Percentiles rank a stretch among this genome's conserved stretches.
These are phyloP conservation scores for Atkinsonella hypoxylon DNA, from an alignment of 2,329 filamentous ascomycete species.

Conservation along the genomic window DNA sequence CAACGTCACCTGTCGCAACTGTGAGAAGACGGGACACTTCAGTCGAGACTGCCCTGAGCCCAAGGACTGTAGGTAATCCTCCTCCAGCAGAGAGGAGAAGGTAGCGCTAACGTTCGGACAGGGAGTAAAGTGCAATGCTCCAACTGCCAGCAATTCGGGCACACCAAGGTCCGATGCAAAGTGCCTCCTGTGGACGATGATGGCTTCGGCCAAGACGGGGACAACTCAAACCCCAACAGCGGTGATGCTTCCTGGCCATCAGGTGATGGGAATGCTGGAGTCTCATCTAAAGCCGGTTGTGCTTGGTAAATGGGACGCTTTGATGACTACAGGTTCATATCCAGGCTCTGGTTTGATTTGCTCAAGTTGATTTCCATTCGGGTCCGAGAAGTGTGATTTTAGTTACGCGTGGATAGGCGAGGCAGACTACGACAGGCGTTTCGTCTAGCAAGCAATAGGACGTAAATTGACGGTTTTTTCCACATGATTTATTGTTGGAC, in stretches of 20 bases:
- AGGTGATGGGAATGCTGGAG: slow-evolving; percentile 1
- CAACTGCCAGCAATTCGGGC: slow-evolving; percentile 27
- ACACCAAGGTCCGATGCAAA: slow-evolving; percentile 28
- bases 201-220: slow-evolving; percentile 5
- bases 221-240: slow-evolving; percentile 6
- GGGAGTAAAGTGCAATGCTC: slow-evolving; percentile 28
- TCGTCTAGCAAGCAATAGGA: not conserved
- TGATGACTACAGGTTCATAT: not conserved
- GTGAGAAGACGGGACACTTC: slow-evolving; percentile 47
- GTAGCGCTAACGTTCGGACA: slow-evolving; percentile 8
- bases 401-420: not conserved
- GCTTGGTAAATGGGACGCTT: not conserved
- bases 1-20: slow-evolving; percentile 47
- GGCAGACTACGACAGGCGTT: not conserved
- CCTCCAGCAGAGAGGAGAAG: not conserved
- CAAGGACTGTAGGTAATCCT: slow-evolving; percentile 21
- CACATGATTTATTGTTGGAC: too few relatives aligned
- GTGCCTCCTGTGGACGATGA: slow-evolving; percentile 11
- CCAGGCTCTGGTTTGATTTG: not conserved
- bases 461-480: not conserved
- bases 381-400: not conserved
- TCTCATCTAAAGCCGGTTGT: not conserved
- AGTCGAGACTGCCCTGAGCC: slow-evolving; percentile 52
- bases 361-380: not conserved
- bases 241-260: slow-evolving; percentile 2